Evolutionary conservation across 2,329 filamentous ascomycete species (phyloP), one percentile per base, ranked within the genome.

Genomic region (Paecilomyces formosus): DNA sequence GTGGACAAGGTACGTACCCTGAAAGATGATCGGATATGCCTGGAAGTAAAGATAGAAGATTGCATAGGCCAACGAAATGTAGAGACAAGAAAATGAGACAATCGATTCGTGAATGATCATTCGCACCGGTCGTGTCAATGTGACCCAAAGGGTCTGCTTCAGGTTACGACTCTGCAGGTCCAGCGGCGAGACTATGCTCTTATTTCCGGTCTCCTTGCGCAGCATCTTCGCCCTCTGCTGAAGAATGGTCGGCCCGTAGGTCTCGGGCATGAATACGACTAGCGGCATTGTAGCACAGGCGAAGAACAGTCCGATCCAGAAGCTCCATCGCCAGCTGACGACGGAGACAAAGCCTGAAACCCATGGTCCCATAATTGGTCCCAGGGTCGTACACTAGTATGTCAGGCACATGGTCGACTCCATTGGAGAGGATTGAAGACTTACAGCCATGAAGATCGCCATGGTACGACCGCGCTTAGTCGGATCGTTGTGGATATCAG

Each of bases 31-130:
- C 4, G 85, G 85, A 68, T 87, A 92, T 9, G 87, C 86, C 72
- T 90, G 84, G 64, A 92, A 90, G 68, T 86, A 90, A 72, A 92
- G 88, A 78, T 85, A 86, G 64, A 86, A 85, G 60, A 86, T 82
- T 1, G 79, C 82, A 68, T 91, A 92, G 56, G 85, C 81, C 53
- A 92, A 78, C 52, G 88, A 85, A 33, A 91, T 78, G 72, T 91
- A 92, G 70, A 83, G 67, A 73, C 86, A 91, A 2, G 82, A 83
- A 58, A 85, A 85, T 50, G 86, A 80, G 15, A 92, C 88, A 55
- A 93, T 88, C 54, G 86, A 85, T 71, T 93, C 89, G 53, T 82
- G 85, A 54, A 81, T 56, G 33, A 88, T 78, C 89, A 92, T 92
- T 53, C 87, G 81, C 21, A 91, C 73, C 0, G 89, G 89, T 1